phyloP scores from a whole-genome alignment of 495 filamentous ascomycete species.

The Talaromyces wortmannii region DNA sequence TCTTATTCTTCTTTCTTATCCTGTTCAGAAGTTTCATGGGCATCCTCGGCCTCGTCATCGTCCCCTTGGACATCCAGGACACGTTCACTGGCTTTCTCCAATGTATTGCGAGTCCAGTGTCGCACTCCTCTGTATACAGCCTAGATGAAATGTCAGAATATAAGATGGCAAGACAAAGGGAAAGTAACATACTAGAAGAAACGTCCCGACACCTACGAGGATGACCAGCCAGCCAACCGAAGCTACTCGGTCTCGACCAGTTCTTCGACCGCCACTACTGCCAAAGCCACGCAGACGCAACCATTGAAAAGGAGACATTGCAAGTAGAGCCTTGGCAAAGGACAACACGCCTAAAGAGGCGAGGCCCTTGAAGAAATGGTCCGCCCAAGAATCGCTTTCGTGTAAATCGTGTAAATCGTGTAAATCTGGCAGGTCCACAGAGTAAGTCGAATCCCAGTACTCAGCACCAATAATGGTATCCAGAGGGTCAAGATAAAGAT shows the following conservation, averaged over 20 bases:
- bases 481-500: slow-evolving; percentile 73
- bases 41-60: slow-evolving; percentile 39
- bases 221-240: slow-evolving; percentile 72
- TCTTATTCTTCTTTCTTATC: slow-evolving; percentile 1
- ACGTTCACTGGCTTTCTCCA: slow-evolving; percentile 69
- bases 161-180: neutral
- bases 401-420: slow-evolving; percentile 41
- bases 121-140: slow-evolving; percentile 74
- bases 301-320: slow-evolving; percentile 69
- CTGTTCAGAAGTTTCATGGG: neutral
- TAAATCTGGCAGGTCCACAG: slow-evolving; percentile 26
- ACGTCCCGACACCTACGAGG: slow-evolving; percentile 70
- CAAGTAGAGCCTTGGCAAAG: slow-evolving; percentile 72
- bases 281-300: slow-evolving; percentile 58
- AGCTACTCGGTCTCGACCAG: slow-evolving; percentile 66
- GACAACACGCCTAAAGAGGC: slow-evolving; percentile 79
- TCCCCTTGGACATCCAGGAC: slow-evolving; percentile 80
- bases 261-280: slow-evolving; percentile 45
- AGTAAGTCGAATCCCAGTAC: slow-evolving; percentile 28
- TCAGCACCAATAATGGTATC: slow-evolving; percentile 36
- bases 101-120: slow-evolving; percentile 56
- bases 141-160: slow-evolving; percentile 50
- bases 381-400: slow-evolving; percentile 53
- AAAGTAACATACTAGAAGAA: slow-evolving; percentile 63
- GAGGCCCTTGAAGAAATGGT: slow-evolving; percentile 84